These are phyloP conservation scores for Pseudozyma tsukubaensis DNA, from an alignment of 1,284 basidiomycete species.

Conservation along the genomic window DNA sequence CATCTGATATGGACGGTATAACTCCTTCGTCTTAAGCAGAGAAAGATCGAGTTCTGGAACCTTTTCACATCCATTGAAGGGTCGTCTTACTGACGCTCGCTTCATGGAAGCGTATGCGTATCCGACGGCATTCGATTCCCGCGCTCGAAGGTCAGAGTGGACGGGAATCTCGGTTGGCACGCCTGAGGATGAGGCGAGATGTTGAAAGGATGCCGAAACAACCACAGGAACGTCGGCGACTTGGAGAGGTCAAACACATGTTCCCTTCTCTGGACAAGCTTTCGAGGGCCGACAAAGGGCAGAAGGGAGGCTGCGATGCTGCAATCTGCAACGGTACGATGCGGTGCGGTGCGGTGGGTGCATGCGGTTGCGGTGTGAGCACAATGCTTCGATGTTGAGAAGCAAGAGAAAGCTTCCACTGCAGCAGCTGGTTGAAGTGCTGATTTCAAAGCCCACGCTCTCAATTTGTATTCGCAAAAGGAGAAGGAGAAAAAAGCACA, in stretches of 20 bases:
- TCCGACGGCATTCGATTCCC: slow-evolving; percentile 2
- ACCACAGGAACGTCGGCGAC: slow-evolving; percentile 17
- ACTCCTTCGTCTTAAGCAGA: too few relatives aligned
- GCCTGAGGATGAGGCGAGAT: background rate
- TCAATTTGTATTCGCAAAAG: background rate
- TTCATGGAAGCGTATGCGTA: background rate
- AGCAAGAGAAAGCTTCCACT: slow-evolving; percentile 22
- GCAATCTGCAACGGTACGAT: too few relatives aligned
- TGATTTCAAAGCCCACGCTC: background rate
- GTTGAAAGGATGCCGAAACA: slow-evolving; percentile 23
- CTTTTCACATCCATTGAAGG: too few relatives aligned
- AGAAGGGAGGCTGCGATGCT: too few relatives aligned
- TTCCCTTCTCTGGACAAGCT: background rate
- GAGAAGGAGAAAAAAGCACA: background rate
- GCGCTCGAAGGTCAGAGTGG: background rate
- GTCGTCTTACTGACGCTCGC: too few relatives aligned
- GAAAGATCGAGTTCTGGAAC: too few relatives aligned
- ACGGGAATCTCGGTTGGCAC: background rate
- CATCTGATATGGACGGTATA: too few relatives aligned
- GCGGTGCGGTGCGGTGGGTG: background rate
- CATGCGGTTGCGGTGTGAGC: background rate
- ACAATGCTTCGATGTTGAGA: background rate
- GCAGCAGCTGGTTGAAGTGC: slow-evolving; percentile 12
- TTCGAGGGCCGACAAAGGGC: background rate
- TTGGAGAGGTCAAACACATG: background rate